Conservation (phyloP, 2,329 filamentous ascomycete species). For the Apiospora rasikravindrae region DNA sequence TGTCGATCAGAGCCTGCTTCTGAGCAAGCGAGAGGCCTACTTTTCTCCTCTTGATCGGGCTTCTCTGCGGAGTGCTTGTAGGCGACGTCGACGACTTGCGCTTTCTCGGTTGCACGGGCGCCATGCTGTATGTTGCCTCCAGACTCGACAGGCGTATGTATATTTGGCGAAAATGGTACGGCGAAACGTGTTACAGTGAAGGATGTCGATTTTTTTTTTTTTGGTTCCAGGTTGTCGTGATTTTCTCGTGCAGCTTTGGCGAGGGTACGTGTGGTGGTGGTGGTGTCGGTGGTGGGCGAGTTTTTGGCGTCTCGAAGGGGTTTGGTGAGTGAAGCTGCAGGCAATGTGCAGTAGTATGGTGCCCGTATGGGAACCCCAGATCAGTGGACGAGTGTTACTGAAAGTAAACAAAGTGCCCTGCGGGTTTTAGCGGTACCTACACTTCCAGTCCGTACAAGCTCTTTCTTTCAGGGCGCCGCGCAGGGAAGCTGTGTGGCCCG, state of each 20-base stretch:
- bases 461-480: conserved; percentile 18
- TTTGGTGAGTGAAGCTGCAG: conserved; percentile 19
- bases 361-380: neutral
- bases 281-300: conserved; percentile 11
- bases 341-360: conserved; percentile 15
- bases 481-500: neutral
- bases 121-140: conserved; percentile 45
- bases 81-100: conserved; percentile 48
- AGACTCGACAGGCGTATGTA: neutral
- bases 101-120: conserved; percentile 51
- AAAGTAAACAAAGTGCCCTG: conserved; percentile 48
- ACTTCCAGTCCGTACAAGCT: neutral
- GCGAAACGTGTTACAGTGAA: neutral
- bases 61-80: conserved; percentile 51
- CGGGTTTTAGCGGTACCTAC: conserved; percentile 19
- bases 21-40: conserved; percentile 70
- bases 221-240: neutral
- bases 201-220: neutral
- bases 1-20: conserved; percentile 88
- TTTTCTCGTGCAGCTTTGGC: conserved; percentile 20
- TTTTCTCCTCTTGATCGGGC: conserved; percentile 67
- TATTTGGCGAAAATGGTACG: neutral
- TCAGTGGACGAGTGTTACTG: conserved; percentile 28
- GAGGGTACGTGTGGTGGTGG: conserved; percentile 28
- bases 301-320: neutral